Percentiles rank a stretch among this genome's conserved stretches.
Conservation (phyloP, 805 yeast species). For the Nakazawaea siamensis region DNA sequence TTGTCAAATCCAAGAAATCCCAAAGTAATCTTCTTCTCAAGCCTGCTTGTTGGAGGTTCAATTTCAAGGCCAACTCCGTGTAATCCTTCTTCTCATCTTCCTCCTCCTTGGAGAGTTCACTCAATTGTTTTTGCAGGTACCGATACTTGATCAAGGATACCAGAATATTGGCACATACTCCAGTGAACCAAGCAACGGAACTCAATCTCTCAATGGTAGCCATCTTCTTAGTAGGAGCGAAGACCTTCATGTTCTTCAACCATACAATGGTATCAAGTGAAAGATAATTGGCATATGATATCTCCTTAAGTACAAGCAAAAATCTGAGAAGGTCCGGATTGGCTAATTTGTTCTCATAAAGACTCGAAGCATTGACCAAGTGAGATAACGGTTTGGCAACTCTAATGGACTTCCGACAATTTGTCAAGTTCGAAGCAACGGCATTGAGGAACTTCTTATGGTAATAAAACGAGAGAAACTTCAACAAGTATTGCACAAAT, state of each 20-base stretch:
- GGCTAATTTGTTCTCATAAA: conserved; percentile 60
- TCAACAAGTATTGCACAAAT: conserved; percentile 68
- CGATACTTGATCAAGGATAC: conserved; percentile 50
- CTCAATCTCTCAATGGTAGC: conserved; percentile 47
- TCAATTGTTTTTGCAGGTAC: conserved; percentile 29
- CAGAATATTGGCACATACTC: conserved; percentile 53
- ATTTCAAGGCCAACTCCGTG: conserved; percentile 22
- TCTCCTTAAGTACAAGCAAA: conserved; percentile 45
- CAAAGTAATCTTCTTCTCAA: conserved; percentile 57
- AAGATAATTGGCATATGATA: conserved; percentile 57
- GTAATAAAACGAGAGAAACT: conserved; percentile 61
- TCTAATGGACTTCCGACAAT: conserved; percentile 78
- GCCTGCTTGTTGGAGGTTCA: conserved; percentile 31
- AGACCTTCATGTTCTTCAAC: conserved; percentile 49
- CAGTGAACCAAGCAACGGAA: conserved; percentile 71
- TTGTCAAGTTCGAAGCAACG: conserved; percentile 37
- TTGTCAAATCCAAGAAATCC: conserved; percentile 68
- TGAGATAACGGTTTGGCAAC: conserved; percentile 75
- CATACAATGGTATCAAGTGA: conserved; percentile 56
- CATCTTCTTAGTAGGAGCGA: conserved; percentile 34
- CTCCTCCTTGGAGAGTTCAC: conserved; percentile 18
- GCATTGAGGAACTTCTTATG: conserved; percentile 23
- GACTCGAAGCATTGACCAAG: conserved; percentile 57
- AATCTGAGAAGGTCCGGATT: conserved; percentile 48
- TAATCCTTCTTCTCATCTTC: conserved; percentile 27